Base-by-base conservation (phyloP, 2,329 filamentous ascomycete genomes). In the Leptographium radiaticola region DNA sequence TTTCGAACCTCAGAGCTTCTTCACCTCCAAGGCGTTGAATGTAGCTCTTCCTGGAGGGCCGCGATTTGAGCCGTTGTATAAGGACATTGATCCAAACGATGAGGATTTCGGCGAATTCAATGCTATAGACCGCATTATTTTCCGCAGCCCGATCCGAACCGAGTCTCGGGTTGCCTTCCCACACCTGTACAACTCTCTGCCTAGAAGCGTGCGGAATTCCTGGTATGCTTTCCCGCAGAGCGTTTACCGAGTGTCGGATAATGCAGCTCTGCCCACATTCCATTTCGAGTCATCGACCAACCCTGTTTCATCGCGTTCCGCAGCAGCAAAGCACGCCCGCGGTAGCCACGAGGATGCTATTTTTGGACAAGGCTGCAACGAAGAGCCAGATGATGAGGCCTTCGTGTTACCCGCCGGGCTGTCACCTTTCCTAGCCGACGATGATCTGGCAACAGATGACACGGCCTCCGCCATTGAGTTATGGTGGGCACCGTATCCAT, bases 21-120 rank as follows among this genome's bases (percentile, higher is more conserved):
- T 95, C 61, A 96, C 93, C 30, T 91, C 93, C 38, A 98, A 98
- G 70, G 93, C 93, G 0, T 75, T 98, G 45, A 98, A 98, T 62
- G 91, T 98, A 52, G 91, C 94, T 11, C 88, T 98, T 53, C 93
- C 93, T n/a, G 93, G 93, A 66, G 94, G 93, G 11, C 93, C 93
- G 57, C 84, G 93, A 34, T 98, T 98, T 59, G 93, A 98, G 69
- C 93, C 93, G 30, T 69, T 98, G 20, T 98, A 96, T 75, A 98
- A 98, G 71, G 93, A 98, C 63, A 90, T 98, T 57, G 90, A 98
- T 67, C 93, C 93, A 2, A 98, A 98, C 62, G 91, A 97, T 61
- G 93, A 98, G 68, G 93, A 98, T 65, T 98, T 98, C 70, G 93
- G 93, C 69, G 93, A 98, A 69, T 98, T 98, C 76, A 98, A 98